Conservation (phyloP, 1,284 basidiomycete genomes). For the Gymnopus androsaceus region DNA sequence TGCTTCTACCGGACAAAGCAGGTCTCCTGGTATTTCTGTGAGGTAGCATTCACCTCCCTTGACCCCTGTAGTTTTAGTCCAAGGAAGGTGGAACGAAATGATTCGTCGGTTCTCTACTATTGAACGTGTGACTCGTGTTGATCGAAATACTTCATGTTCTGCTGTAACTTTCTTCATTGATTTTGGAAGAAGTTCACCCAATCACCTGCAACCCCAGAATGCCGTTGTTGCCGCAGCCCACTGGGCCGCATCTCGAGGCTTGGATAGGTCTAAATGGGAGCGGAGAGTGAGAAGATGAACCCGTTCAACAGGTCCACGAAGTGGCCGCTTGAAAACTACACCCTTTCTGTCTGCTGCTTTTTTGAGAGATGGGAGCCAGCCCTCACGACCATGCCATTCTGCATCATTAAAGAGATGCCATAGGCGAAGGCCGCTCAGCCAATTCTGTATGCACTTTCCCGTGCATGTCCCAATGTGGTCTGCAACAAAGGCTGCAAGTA, state of each 20-base stretch:
- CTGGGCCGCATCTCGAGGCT: not conserved
- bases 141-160: not conserved
- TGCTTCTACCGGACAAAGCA: slow-evolving; percentile 27
- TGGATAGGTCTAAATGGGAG: not conserved
- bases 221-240: slow-evolving; percentile 7
- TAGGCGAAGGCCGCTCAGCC: slow-evolving; percentile 13
- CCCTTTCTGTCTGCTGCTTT: slow-evolving; percentile 2
- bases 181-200: slow-evolving; percentile 3
- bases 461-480: not conserved
- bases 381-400: slow-evolving; percentile 10
- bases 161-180: not conserved
- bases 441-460: not conserved
- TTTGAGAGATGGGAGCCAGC: slow-evolving; percentile 1
- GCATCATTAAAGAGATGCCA: slow-evolving; percentile 10
- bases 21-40: slow-evolving; percentile 19
- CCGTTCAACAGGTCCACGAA: not conserved
- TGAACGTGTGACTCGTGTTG: not conserved
- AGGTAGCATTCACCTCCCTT: slow-evolving; percentile 26
- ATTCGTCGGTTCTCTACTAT: no score
- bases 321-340: not conserved
- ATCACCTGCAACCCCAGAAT: slow-evolving; percentile 12
- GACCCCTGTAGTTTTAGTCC: slow-evolving; percentile 31
- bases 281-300: not conserved
- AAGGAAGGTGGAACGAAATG: slow-evolving; percentile 27
- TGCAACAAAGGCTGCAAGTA: slow-evolving; percentile 32